Percentiles rank a stretch among this genome's conserved stretches.
phyloP scores from a whole-genome alignment of 345 rosid genomes.

The Euphorbia tirucalli region DNA sequence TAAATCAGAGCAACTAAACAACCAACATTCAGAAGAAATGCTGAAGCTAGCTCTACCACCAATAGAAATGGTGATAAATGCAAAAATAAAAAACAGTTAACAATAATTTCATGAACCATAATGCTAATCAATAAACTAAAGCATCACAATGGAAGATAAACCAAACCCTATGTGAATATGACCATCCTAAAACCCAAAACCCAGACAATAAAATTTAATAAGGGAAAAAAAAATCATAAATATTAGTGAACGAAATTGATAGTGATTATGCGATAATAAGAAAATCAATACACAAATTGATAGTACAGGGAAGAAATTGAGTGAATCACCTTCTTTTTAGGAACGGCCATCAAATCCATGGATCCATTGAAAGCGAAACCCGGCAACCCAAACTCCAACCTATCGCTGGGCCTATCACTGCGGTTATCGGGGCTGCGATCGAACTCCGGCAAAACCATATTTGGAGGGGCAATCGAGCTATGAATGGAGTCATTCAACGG shows the following conservation, averaged over 20 bases:
- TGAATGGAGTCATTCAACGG: conserved; percentile 36
- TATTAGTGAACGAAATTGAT: neutral
- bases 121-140: neutral
- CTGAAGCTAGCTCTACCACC: neutral
- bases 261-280: neutral
- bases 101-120: neutral
- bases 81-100: neutral
- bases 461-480: conserved; percentile 26
- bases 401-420: conserved; percentile 17
- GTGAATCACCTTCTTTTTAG: conserved; percentile 60
- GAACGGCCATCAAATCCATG: conserved; percentile 97
- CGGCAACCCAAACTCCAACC: conserved; percentile 39
- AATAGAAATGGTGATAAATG: neutral
- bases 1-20: neutral
- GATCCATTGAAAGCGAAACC: conserved; percentile 47
- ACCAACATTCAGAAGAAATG: too few species aligned
- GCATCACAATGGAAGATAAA: neutral
- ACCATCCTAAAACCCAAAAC: conserved; percentile 2
- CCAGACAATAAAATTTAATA: neutral
- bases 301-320: neutral
- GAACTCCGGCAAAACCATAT: conserved; percentile 41
- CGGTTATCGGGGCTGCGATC: conserved; percentile 31
- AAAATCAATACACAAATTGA: neutral
- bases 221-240: neutral
- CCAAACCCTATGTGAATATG: neutral